Conservation (phyloP, 2,329 filamentous ascomycete genomes). For the Alternaria arborescens region DNA sequence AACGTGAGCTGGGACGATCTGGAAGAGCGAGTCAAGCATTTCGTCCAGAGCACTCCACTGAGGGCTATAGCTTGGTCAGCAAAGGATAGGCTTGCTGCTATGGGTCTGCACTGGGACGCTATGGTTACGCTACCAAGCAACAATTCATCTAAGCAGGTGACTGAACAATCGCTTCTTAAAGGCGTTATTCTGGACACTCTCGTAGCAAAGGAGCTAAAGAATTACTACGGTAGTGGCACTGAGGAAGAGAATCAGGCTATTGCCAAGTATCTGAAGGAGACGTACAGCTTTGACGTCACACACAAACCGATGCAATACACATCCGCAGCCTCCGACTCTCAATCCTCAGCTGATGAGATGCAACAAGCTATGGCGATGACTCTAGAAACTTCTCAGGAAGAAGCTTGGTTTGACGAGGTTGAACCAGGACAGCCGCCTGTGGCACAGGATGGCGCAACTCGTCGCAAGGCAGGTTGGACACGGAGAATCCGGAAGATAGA, state of each 20-base stretch:
- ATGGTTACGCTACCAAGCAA: conserved; percentile 16
- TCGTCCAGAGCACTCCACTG: conserved; percentile 27
- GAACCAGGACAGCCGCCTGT: neutral
- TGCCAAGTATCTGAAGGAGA: conserved; percentile 25
- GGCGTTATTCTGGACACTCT: conserved; percentile 28
- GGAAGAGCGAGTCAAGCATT: conserved; percentile 24
- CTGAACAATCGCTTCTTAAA: conserved; percentile 13
- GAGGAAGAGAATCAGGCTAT: conserved; percentile 32
- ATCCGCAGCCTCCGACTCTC: conserved; percentile 4
- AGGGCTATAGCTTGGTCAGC: conserved; percentile 33
- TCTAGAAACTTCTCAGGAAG: neutral
- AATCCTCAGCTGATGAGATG: conserved; percentile 25
- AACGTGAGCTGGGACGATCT: conserved; percentile 27
- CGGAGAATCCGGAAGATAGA: neutral
- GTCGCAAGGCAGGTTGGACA: neutral
- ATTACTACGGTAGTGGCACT: conserved; percentile 26
- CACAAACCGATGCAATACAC: conserved; percentile 4
- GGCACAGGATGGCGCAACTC: neutral
- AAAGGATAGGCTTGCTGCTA: conserved; percentile 33
- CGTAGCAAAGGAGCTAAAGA: conserved; percentile 33
- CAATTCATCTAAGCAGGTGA: neutral
- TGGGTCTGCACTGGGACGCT: conserved; percentile 28
- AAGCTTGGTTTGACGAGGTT: neutral
- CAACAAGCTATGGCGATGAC: conserved; percentile 16
- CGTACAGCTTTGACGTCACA: conserved; percentile 26